Base-by-base conservation (phyloP, 495 filamentous ascomycete species). In the Hyphodiscus hymeniophilus region DNA sequence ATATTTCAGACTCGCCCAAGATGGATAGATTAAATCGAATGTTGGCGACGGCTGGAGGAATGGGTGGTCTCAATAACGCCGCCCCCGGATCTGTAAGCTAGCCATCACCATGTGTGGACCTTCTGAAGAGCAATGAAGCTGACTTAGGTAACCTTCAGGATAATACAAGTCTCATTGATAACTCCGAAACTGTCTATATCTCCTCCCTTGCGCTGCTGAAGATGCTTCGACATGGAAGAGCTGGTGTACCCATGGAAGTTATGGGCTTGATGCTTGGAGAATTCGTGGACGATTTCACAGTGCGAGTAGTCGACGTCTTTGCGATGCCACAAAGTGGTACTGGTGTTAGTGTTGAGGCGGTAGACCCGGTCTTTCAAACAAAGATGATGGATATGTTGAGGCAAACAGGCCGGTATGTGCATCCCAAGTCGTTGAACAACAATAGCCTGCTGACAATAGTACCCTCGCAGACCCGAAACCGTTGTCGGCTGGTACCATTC, bases 321-420 rank as follows among this genome's bases (percentile, higher is more conserved):
- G 92, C 92, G 38, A 98, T 98, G 92, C 92, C 92, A n/a, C 92
- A 98, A 64, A 95, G 89, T 53, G 92, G 92, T 65, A 98, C 92
- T 8, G 92, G 92, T 59, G 92, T 98, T 58, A 94, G 89, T 68
- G 92, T 98, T 54, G 92, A 98, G 64, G 92, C 92, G 39, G 94
- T 98, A 52, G 92, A 98, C 64, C 86, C 89, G 20, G 94, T 97
- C 12, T 98, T 98, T 65, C 92, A 98, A 71, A 94, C 85, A 54
- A 97, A 95, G 73, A 98, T 98, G 92, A 97, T 98, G 94, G 92
- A 98, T 64, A 96, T 97, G 89, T 74, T 98, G 54, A 76, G 84
- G 58, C 92, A 98, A 72, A 98, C 92, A 13, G 92, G 91, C 66
- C 79, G 89, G 89, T 95, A 75, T 51, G 83, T 24, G 12, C n/a